A percentile compares a stretch with the other conserved stretches of the same genome.
Conservation (phyloP, 805 yeast species). For the Candida maris region DNA sequence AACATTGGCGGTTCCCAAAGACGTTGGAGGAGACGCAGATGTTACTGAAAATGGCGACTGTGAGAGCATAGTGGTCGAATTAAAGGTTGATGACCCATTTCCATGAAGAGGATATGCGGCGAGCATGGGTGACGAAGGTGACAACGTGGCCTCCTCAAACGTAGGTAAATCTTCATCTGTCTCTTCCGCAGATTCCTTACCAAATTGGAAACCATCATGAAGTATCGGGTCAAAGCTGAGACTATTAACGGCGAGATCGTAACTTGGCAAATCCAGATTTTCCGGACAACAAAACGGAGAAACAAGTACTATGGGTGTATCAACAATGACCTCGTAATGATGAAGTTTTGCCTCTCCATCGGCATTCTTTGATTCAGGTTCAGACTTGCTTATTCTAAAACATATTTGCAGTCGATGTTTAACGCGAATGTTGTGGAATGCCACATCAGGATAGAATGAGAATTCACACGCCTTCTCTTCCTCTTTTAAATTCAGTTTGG, state of each 20-base stretch:
- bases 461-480: slow-evolving; percentile 17
- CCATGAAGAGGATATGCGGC: slow-evolving; percentile 33
- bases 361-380: slow-evolving; percentile 34
- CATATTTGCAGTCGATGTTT: slow-evolving; percentile 69
- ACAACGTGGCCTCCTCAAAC: slow-evolving; percentile 60
- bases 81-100: slow-evolving; percentile 31
- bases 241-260: slow-evolving; percentile 30
- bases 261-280: slow-evolving; percentile 38
- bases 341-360: slow-evolving; percentile 46
- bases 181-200: slow-evolving; percentile 9
- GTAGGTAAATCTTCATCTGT: slow-evolving; percentile 43
- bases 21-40: slow-evolving; percentile 17
- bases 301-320: slow-evolving; percentile 64
- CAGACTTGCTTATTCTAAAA: slow-evolving; percentile 63
- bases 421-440: slow-evolving; percentile 58
- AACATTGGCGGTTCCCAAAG: slow-evolving; percentile 15
- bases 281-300: slow-evolving; percentile 36
- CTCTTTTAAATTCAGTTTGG: slow-evolving; percentile 13
- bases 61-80: slow-evolving; percentile 28
- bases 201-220: slow-evolving; percentile 10
- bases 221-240: slow-evolving; percentile 13
- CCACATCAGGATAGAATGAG: slow-evolving; percentile 57
- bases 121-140: slow-evolving; percentile 44
- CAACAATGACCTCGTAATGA: slow-evolving; percentile 78
- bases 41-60: slow-evolving; percentile 37